phyloP scores from a whole-genome alignment of 2,329 filamentous ascomycete genomes.

The Phoma sp. region DNA sequence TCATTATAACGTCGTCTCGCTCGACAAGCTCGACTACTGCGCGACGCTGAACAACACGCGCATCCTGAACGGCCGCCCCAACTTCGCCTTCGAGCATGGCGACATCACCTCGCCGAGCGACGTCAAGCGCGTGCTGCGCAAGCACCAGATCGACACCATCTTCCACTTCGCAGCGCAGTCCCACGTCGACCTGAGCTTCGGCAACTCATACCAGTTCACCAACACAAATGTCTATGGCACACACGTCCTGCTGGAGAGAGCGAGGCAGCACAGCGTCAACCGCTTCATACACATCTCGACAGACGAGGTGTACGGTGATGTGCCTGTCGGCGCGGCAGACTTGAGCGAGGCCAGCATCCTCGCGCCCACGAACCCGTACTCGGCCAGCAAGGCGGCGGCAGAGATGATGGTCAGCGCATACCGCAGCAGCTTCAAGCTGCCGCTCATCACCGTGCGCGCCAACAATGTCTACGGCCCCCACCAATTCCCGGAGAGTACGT shows the following conservation, averaged over 20 bases:
- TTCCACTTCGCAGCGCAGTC: constrained; percentile 88
- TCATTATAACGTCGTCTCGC: constrained; percentile 79
- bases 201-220: constrained; percentile 81
- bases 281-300: constrained; percentile 84
- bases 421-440: constrained; percentile 80
- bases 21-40: constrained; percentile 86
- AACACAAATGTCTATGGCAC: constrained; percentile 83
- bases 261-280: constrained; percentile 71
- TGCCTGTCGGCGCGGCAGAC: constrained; percentile 73
- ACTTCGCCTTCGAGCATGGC: constrained; percentile 81
- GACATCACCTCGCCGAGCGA: constrained; percentile 75
- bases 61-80: constrained; percentile 68
- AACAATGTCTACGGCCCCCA: constrained; percentile 89
- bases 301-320: constrained; percentile 85
- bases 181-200: constrained; percentile 82
- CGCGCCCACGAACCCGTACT: constrained; percentile 81
- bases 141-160: constrained; percentile 76
- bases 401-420: constrained; percentile 91
- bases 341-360: constrained; percentile 75
- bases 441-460: constrained; percentile 77
- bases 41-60: constrained; percentile 80
- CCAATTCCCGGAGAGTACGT: constrained; percentile 81
- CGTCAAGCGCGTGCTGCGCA: constrained; percentile 73
- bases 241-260: constrained; percentile 80
- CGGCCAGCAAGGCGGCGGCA: constrained; percentile 79